A percentile compares a stretch with the other conserved stretches of the same genome.
These are phyloP conservation scores for Kernera saxatilis DNA, from an alignment of 345 rosid genomes.

Conservation along the genomic window DNA sequence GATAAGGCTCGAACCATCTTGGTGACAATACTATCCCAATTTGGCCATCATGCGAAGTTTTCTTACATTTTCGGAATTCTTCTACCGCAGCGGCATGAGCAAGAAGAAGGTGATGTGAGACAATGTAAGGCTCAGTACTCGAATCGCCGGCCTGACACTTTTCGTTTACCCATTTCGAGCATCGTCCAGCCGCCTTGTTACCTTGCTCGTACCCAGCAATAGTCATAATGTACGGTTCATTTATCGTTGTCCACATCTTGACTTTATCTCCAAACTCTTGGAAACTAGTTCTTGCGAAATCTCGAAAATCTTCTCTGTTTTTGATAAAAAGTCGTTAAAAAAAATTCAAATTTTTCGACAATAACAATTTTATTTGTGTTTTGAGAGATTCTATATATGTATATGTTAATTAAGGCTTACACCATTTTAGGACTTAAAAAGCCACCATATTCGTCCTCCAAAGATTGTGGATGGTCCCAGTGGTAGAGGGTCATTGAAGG, in stretches of 20 bases:
- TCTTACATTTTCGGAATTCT: constrained; percentile 29
- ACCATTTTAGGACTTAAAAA: constrained; percentile 37
- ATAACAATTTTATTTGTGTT: neutral
- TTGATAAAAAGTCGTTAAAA: neutral
- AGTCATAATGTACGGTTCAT: constrained; percentile 36
- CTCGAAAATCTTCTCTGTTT: constrained; percentile 42
- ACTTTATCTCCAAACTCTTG: constrained; percentile 46
- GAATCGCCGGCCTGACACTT: constrained; percentile 32
- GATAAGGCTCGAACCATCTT: constrained; percentile 33
- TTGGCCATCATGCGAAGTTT: constrained; percentile 10
- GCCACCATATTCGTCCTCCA: constrained; percentile 50
- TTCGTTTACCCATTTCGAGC: constrained; percentile 28
- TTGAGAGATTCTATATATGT: neutral
- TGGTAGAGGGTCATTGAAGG: constrained; percentile 49
- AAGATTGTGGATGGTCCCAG: constrained; percentile 48
- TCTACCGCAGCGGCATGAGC: constrained; percentile 39
- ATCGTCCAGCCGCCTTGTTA: constrained; percentile 33
- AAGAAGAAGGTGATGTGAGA: constrained; percentile 32
- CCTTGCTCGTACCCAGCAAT: constrained; percentile 35
- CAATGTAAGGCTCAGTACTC: constrained; percentile 31
- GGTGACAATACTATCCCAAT: constrained; percentile 35
- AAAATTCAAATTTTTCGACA: neutral
- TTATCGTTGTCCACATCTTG: constrained; percentile 49
- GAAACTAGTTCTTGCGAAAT: constrained; percentile 38
- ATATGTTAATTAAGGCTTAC: constrained; percentile 29